A percentile compares a stretch with the other conserved stretches of the same genome.
phyloP scores from a whole-genome alignment of 768 basidiomycete genomes.

The Pholiota conissans region DNA sequence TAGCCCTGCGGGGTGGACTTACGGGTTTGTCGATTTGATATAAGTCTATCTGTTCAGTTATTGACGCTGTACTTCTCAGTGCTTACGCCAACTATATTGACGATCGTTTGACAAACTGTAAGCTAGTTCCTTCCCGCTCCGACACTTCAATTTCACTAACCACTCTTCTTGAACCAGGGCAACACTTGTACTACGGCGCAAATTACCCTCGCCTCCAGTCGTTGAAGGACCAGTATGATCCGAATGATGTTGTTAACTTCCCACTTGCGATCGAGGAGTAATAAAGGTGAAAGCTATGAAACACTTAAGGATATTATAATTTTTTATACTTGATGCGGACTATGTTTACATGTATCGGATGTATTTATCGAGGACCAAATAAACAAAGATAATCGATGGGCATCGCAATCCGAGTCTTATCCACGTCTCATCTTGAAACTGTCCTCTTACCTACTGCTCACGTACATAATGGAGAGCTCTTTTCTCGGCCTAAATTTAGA shows the following conservation, averaged over 20 bases:
- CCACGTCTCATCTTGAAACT: no score
- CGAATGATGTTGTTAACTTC: conserved; percentile 27
- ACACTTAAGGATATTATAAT: neutral
- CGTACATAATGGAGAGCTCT: no score
- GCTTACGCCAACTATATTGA: conserved; percentile 48
- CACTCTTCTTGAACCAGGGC: no score
- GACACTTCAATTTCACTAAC: neutral
- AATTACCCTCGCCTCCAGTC: conserved; percentile 26
- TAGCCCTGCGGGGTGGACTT: conserved; percentile 33
- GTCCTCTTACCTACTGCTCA: no score
- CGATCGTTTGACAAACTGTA: conserved; percentile 33
- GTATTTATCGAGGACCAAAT: no score
- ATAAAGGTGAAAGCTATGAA: neutral
- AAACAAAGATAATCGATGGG: no score
- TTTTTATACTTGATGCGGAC: neutral
- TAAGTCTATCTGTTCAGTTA: neutral
- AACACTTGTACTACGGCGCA: conserved; percentile 34
- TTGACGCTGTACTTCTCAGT: conserved; percentile 13
- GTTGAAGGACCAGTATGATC: conserved; percentile 31
- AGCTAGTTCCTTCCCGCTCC: conserved; percentile 9
- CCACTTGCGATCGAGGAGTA: conserved; percentile 23
- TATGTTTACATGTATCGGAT: no score
- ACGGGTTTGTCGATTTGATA: conserved; percentile 24
- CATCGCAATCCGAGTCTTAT: no score
- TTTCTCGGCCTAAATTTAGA: no score